Conservation (phyloP, 768 basidiomycete species). For the Serendipita sp. region DNA sequence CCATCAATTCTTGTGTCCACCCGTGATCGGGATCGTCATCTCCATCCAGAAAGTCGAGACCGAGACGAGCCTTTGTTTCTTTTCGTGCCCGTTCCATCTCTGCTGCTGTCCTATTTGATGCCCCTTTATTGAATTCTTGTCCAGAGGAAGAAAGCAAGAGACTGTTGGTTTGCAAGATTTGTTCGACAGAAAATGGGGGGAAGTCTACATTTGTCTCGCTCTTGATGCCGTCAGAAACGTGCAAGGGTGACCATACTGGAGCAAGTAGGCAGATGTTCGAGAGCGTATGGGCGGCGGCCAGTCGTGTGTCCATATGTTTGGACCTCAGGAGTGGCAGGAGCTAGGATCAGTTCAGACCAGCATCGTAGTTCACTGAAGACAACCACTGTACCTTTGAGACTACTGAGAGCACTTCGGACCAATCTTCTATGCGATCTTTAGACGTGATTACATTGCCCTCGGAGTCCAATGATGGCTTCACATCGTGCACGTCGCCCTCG, state of each 20-base stretch:
- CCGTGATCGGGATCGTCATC: slow-evolving; percentile 51
- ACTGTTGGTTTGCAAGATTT: slow-evolving; percentile 58
- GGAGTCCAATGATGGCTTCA: slow-evolving; percentile 31
- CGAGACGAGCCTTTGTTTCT: slow-evolving; percentile 77
- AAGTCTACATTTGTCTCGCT: slow-evolving; percentile 32
- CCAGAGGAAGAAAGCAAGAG: slow-evolving; percentile 85
- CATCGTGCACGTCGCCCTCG: slow-evolving; percentile 52
- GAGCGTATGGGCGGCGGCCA: slow-evolving; percentile 76
- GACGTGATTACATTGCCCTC: slow-evolving; percentile 38
- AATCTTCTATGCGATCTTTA: slow-evolving; percentile 49
- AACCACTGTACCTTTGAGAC: slow-evolving; percentile 56
- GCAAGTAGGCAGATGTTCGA: slow-evolving; percentile 75
- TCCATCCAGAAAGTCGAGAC: slow-evolving; percentile 67
- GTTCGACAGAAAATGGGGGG: slow-evolving; percentile 58
- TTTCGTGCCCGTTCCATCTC: slow-evolving; percentile 80
- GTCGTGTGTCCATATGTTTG: slow-evolving; percentile 82
- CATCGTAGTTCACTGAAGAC: not conserved
- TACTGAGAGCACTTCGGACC: slow-evolving; percentile 82
- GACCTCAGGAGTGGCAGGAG: slow-evolving; percentile 85
- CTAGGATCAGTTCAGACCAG: slow-evolving; percentile 24
- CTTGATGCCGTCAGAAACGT: slow-evolving; percentile 19
- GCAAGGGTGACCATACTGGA: slow-evolving; percentile 60
- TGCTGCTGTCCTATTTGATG: slow-evolving; percentile 52
- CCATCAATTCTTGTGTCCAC: slow-evolving; percentile 57
- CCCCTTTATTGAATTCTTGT: slow-evolving; percentile 68